Evolutionary conservation across 176 grass and related monocot genomes (phyloP).

Genomic region (Hordeum marinum): DNA sequence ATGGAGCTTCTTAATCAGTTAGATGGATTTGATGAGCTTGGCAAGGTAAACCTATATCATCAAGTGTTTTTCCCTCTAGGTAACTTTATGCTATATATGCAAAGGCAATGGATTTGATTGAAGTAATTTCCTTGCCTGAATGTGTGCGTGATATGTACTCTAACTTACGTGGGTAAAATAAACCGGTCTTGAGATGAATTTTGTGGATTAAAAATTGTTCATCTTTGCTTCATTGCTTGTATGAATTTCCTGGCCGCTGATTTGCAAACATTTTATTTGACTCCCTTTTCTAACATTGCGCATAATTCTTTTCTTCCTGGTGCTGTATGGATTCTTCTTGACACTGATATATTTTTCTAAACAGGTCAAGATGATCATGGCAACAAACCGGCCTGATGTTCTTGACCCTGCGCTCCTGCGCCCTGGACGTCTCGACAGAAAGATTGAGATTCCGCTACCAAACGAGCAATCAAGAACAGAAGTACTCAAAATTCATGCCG

Average conservation of each 20-base stretch:
- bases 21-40: slow-evolving; percentile 96
- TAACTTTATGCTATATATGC: background rate
- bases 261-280: background rate
- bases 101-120: background rate
- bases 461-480: slow-evolving; percentile 96
- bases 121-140: slow-evolving; percentile 4
- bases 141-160: background rate
- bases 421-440: slow-evolving; percentile 86
- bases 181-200: background rate
- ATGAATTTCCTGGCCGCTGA: background rate
- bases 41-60: slow-evolving; percentile 60
- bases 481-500: slow-evolving; percentile 97
- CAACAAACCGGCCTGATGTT: slow-evolving; percentile 95
- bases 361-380: slow-evolving; percentile 99
- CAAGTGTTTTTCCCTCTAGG: background rate
- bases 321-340: background rate
- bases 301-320: background rate
- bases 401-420: slow-evolving; percentile 90
- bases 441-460: slow-evolving; percentile 96
- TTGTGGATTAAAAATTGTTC: background rate
- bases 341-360: slow-evolving; percentile 2
- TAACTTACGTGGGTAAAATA: slow-evolving; percentile 6
- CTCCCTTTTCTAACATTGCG: background rate
- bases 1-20: slow-evolving; percentile 99
- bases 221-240: background rate